These are phyloP conservation scores for Bullera alba DNA, from an alignment of 768 basidiomycete species.

Conservation along the genomic window DNA sequence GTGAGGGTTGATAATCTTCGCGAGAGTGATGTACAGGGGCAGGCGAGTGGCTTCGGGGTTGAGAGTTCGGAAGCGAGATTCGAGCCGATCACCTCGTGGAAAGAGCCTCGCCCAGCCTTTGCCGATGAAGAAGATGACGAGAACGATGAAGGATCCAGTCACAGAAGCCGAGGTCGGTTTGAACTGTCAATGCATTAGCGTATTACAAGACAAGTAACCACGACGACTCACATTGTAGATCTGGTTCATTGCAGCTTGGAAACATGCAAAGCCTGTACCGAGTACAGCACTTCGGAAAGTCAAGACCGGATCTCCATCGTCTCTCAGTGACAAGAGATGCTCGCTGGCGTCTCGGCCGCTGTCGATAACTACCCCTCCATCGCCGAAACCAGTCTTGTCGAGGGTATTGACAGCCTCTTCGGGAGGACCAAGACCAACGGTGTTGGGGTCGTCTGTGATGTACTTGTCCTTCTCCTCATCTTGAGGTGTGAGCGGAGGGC, in stretches of 20 bases:
- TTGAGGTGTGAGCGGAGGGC: too few species aligned
- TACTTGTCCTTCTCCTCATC: too few species aligned
- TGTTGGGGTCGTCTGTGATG: too few species aligned
- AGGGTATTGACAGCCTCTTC: too few species aligned
- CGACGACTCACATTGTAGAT: conserved; percentile 48
- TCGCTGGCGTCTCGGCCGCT: conserved; percentile 2
- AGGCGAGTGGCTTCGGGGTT: conserved; percentile 6
- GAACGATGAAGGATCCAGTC: conserved; percentile 56
- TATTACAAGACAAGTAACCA: neutral
- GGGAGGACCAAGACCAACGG: too few species aligned
- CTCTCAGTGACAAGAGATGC: conserved; percentile 49
- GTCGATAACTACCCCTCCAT: conserved; percentile 3
- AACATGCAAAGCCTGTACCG: conserved; percentile 56
- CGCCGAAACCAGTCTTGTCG: too few species aligned
- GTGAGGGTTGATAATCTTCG: conserved; percentile 53
- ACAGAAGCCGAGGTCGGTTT: conserved; percentile 56
- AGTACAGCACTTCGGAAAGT: conserved; percentile 56
- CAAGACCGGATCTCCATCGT: conserved; percentile 56
- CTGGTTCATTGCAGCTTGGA: conserved; percentile 57
- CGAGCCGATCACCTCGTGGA: conserved; percentile 5
- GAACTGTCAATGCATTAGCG: too few species aligned
- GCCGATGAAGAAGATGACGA: conserved; percentile 55
- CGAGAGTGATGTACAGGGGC: conserved; percentile 49
- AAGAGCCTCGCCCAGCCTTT: conserved; percentile 9
- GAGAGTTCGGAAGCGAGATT: neutral